These are phyloP conservation scores for Botrytis sinoallii DNA, from an alignment of 2,329 filamentous ascomycete species.

Conservation along the genomic window DNA sequence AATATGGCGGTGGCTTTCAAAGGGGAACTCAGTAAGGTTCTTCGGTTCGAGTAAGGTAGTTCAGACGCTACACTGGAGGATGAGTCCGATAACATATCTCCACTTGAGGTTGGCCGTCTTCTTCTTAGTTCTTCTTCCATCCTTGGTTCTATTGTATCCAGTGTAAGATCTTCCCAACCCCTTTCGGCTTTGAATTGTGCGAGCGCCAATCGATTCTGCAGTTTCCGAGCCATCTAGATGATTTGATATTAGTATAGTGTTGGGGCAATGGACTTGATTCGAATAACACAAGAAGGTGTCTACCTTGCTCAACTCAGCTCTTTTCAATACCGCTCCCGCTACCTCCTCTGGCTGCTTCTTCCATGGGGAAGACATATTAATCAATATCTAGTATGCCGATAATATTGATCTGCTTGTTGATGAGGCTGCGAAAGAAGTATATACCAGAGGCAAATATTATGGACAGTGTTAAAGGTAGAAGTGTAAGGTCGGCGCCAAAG, in stretches of 20 bases:
- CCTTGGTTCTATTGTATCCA: constrained; percentile 82
- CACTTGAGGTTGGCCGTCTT: constrained; percentile 59
- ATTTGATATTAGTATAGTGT: constrained; percentile 25
- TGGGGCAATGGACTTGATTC: neutral
- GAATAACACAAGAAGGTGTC: constrained; percentile 36
- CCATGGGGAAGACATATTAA: constrained; percentile 56
- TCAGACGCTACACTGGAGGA: constrained; percentile 77
- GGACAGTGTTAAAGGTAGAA: constrained; percentile 14
- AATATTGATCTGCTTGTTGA: neutral
- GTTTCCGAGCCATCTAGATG: constrained; percentile 81
- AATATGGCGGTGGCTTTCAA: constrained; percentile 75
- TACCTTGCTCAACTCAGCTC: constrained; percentile 75
- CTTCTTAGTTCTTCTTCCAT: constrained; percentile 72
- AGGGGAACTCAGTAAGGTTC: constrained; percentile 70
- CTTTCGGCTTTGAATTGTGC: constrained; percentile 97
- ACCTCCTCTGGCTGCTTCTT: constrained; percentile 63
- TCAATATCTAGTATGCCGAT: neutral
- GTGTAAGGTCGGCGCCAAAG: constrained; percentile 25
- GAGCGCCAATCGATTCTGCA: constrained; percentile 90
- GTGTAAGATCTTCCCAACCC: constrained; percentile 86
- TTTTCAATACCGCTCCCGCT: constrained; percentile 66
- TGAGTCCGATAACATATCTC: constrained; percentile 79
- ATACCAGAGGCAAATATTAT: neutral
- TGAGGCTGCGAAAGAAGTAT: neutral
- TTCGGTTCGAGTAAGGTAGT: constrained; percentile 60